phyloP scores from a whole-genome alignment of 2,329 filamentous ascomycete genomes.

The Periconia macrospinosa region DNA sequence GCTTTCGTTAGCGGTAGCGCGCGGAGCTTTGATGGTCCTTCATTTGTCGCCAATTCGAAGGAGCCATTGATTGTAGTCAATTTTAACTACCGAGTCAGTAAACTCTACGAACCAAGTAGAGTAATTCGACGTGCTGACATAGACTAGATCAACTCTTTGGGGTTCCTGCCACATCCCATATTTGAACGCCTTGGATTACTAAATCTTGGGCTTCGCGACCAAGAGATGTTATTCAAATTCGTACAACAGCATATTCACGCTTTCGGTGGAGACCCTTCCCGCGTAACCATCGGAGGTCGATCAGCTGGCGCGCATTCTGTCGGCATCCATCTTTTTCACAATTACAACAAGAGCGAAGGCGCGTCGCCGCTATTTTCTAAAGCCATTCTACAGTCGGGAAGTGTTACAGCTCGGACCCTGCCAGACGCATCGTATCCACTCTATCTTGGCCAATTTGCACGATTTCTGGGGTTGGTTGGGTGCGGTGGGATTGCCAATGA shows the following conservation, averaged over 20 bases:
- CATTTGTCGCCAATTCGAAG: constrained; percentile 26
- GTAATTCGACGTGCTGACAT: no score
- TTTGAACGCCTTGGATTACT: constrained; percentile 29
- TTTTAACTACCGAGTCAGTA: constrained; percentile 29
- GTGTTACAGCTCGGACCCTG: constrained; percentile 29
- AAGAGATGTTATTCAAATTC: constrained; percentile 33
- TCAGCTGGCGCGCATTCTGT: constrained; percentile 38
- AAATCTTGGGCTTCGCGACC: constrained; percentile 30
- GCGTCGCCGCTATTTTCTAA: constrained; percentile 27
- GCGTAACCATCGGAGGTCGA: constrained; percentile 44
- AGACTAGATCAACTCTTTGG: constrained; percentile 22
- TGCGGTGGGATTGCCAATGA: constrained; percentile 19
- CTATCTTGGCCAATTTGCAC: constrained; percentile 27
- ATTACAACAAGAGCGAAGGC: constrained; percentile 26
- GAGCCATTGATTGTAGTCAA: constrained; percentile 28
- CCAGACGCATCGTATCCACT: constrained; percentile 30
- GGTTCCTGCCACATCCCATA: constrained; percentile 25
- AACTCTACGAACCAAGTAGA: background rate
- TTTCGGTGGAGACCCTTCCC: constrained; percentile 43
- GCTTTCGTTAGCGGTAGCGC: constrained; percentile 23
- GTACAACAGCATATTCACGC: constrained; percentile 41
- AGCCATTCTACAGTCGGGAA: constrained; percentile 30
- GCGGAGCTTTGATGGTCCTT: constrained; percentile 28
- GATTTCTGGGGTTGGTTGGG: constrained; percentile 19
- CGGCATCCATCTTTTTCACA: constrained; percentile 32